phyloP scores from a whole-genome alignment of 1,284 basidiomycete species.

The Ceratobasidium sp. region DNA sequence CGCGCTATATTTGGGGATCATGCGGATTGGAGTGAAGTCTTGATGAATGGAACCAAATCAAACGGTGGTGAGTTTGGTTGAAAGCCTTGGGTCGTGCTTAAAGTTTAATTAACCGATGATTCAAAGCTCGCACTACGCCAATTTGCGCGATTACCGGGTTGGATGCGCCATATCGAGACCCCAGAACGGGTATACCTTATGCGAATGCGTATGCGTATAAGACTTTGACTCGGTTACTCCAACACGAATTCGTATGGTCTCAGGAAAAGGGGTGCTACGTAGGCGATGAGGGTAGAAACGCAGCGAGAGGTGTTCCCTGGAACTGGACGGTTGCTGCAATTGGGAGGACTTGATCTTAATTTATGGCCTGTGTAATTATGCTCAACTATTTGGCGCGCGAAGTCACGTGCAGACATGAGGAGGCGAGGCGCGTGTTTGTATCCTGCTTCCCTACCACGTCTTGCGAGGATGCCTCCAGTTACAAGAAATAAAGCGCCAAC shows the following conservation, averaged over 20 bases:
- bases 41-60: conserved; percentile 17
- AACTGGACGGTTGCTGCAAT: conserved; percentile 25
- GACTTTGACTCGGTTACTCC: conserved; percentile 69
- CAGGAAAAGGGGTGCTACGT: conserved; percentile 50
- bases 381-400: background rate
- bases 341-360: conserved; percentile 15
- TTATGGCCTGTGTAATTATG: conserved; percentile 18
- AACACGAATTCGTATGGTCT: conserved; percentile 75
- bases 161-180: conserved; percentile 73
- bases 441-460: background rate
- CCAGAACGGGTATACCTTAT: conserved; percentile 80
- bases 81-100: background rate
- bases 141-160: conserved; percentile 59
- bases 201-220: conserved; percentile 76
- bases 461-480: conserved; percentile 25
- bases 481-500: conserved; percentile 38
- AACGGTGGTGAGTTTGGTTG: conserved; percentile 50
- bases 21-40: conserved; percentile 55
- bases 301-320: conserved; percentile 51
- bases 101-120: background rate
- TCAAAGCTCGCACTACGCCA: conserved; percentile 46
- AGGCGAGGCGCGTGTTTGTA: conserved; percentile 27
- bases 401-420: conserved; percentile 36
- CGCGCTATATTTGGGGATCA: conserved; percentile 52
- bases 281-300: conserved; percentile 50